Evolutionary conservation across 768 basidiomycete species (phyloP), one percentile per base, ranked within the genome.

Genomic region (Polyporus arcularius): DNA sequence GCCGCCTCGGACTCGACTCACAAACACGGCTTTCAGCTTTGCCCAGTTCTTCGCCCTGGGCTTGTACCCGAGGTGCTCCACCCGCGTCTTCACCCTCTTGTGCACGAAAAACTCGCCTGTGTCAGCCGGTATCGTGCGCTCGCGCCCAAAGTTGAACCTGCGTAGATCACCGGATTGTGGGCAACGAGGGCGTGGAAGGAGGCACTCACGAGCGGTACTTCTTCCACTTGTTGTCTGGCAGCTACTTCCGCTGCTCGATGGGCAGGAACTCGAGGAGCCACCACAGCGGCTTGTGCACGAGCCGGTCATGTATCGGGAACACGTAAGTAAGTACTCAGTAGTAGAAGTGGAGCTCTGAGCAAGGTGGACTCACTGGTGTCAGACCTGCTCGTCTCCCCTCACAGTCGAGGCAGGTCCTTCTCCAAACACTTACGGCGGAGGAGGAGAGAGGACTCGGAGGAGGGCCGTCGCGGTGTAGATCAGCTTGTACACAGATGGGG

Each of bases 241-340:
- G 43, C 55, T 71, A 69, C 18, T 55, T 43, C 39, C 71, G 67
- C 61, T 73, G 72, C 58, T 57, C 50, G 35, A 73, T 55, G 18
- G 76, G 76, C 26, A 79, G 18, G 9, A 78, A 56, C 70, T 92
- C 89, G 39, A 92, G 72, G 26, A 87, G 64, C 89, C 90, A 91
- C 90, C 89, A 91, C 0, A 47, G 53, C 4, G 76, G 64, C n/a
- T 71, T 60, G 21, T n/a, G n/a, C n/a, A n/a, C n/a, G n/a, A 91
- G 78, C 74, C 88, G 81, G 70, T 91, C 89, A 56, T 85, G 82
- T 4, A 79, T 71, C 0, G 73, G 74, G 53, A 76, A 77, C 14
- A 86, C n/a, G n/a, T n/a, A n/a, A n/a, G n/a, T n/a, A n/a, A n/a
- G n/a, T n/a, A n/a, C n/a, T n/a, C n/a, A n/a, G n/a, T n/a, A n/a